Evolutionary conservation across 2,329 filamentous ascomycete genomes (phyloP), one percentile per base, ranked within the genome.

Genomic region (Mariannaea sp.): DNA sequence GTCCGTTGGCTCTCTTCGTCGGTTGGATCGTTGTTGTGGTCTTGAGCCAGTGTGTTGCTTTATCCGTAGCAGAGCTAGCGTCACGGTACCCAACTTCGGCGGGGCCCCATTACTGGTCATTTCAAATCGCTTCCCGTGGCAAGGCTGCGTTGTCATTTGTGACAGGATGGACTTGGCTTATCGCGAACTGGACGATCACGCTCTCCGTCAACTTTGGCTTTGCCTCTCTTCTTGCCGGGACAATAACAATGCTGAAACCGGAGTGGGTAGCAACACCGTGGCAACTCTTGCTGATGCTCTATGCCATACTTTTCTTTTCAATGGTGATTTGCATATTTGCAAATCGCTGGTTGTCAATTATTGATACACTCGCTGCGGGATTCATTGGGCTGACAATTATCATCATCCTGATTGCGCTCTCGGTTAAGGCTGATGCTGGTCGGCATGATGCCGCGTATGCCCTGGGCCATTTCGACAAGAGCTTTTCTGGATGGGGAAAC

Each of bases 221-320:
- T 32, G 87, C 84, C 53, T 81, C 87, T 67, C 79, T 90, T 44
- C 82, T 91, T 47, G 70, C 88, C 9, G 84, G 85, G 44, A 79
- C 87, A 46, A 85, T 90, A 49, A 78, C 81, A n/a, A 73, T 91
- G 49, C 82, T 86, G 68, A 73, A 88, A 60, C 76, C 83, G 3
- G 75, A 72, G 54, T 90, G 85, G 64, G 75, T 77, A 29, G 63
- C 82, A 3, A 73, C 86, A 59, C 65, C 80, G 14, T 90, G 87
- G 85, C 87, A 91, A 68, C 86, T 88, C 50, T 89, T 91, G 65
- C 73, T 90, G 36, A 86, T 89, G 58, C 90, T 90, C 70, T 81
- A 88, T 61, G 86, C 75, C n/a, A 85, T 86, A 62, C 87, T 83
- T 54, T 54, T 86, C 27, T 71, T 82, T n/a, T 85, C 84, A 32